phyloP scores from a whole-genome alignment of 1,284 basidiomycete genomes.

The Chondrostereum purpureum region DNA sequence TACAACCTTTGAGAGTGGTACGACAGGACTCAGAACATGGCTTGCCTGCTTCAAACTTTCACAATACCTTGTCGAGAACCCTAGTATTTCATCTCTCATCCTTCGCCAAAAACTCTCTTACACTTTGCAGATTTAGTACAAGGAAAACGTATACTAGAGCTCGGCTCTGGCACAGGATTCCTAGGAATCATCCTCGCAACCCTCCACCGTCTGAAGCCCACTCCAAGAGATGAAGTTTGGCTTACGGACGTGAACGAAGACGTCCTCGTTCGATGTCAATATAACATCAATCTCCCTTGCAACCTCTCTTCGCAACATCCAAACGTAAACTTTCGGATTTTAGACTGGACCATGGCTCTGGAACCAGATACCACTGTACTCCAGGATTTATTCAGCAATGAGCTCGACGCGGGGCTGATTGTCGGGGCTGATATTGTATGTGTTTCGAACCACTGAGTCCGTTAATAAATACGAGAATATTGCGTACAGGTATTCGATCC shows the following conservation, averaged over 20 bases:
- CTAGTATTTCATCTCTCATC: constrained; percentile 30
- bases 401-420: constrained; percentile 46
- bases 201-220: constrained; percentile 33
- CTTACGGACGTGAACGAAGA: constrained; percentile 60
- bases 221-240: constrained; percentile 30
- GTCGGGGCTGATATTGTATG: constrained; percentile 67
- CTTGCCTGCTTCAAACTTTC: constrained; percentile 62
- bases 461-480: too few relatives aligned
- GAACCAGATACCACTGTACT: constrained; percentile 21
- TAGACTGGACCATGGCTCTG: constrained; percentile 65
- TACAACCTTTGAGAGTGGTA: constrained; percentile 64
- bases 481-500: constrained; percentile 61
- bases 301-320: constrained; percentile 49
- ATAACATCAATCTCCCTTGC: constrained; percentile 53
- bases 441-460: constrained; percentile 4
- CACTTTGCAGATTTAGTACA: constrained; percentile 40
- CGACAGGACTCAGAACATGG: constrained; percentile 75
- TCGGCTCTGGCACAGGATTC: constrained; percentile 71
- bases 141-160: constrained; percentile 50
- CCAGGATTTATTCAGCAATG: constrained; percentile 29
- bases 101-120: constrained; percentile 1
- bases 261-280: constrained; percentile 55
- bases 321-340: constrained; percentile 31
- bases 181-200: constrained; percentile 55
- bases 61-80: constrained; percentile 49